Conservation (phyloP, 2,329 filamentous ascomycete genomes). For the Helminthosporium solani region DNA sequence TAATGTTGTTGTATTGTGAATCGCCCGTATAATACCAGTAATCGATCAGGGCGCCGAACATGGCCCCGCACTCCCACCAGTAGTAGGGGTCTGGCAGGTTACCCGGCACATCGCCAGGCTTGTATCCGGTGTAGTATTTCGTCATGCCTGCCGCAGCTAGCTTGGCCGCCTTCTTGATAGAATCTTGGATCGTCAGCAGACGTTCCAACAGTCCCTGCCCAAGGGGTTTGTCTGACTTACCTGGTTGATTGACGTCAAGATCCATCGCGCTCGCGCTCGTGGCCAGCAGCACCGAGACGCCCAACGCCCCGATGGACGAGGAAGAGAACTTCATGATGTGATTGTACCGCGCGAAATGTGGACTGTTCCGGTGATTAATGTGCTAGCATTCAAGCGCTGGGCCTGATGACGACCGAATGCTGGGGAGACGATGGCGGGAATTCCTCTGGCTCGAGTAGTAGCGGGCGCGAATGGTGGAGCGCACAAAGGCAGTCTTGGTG, state of each 20-base stretch:
- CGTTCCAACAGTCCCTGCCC: neutral
- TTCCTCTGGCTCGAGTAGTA: neutral
- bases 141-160: constrained; percentile 63
- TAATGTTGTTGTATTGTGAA: constrained; percentile 42
- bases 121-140: constrained; percentile 65
- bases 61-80: constrained; percentile 47
- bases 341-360: constrained; percentile 11
- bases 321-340: constrained; percentile 38
- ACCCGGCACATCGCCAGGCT: constrained; percentile 59
- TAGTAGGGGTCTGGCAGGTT: constrained; percentile 52
- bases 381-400: constrained; percentile 26
- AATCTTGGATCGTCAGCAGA: constrained; percentile 49
- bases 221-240: constrained; percentile 18
- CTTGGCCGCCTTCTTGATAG: constrained; percentile 62
- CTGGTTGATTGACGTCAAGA: constrained; percentile 29
- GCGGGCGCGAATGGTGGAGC: no score
- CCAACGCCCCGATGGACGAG: constrained; percentile 31
- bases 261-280: constrained; percentile 35
- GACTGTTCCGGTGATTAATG: constrained; percentile 7
- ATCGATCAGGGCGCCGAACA: constrained; percentile 43
- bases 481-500: neutral
- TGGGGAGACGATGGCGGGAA: constrained; percentile 2
- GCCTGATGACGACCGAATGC: constrained; percentile 15
- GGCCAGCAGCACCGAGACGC: constrained; percentile 33
- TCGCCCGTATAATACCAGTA: constrained; percentile 48